Conservation (phyloP, 2,329 filamentous ascomycete genomes). For the Metarhizium guizhouense region DNA sequence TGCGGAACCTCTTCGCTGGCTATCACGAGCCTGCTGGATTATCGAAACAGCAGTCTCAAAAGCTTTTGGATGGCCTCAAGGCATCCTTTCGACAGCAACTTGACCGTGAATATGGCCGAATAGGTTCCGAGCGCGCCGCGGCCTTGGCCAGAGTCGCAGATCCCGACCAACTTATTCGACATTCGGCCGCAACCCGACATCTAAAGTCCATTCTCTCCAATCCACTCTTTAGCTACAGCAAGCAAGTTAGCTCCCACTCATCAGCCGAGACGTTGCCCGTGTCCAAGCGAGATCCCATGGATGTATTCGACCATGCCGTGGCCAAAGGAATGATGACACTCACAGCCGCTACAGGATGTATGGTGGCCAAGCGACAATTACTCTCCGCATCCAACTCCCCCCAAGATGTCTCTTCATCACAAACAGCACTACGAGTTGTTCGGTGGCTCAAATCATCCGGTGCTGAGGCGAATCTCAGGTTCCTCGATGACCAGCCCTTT, state of each 20-base stretch:
- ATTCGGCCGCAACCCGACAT: constrained; percentile 33
- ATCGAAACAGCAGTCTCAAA: constrained; percentile 40
- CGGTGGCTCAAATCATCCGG: constrained; percentile 46
- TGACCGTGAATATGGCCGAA: constrained; percentile 46
- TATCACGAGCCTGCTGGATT: constrained; percentile 45
- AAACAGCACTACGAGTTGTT: constrained; percentile 38
- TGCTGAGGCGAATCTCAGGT: constrained; percentile 34
- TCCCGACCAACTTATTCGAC: constrained; percentile 20
- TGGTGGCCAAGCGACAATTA: constrained; percentile 37
- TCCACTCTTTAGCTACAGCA: constrained; percentile 39
- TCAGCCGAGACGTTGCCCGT: neutral
- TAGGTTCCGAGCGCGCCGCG: constrained; percentile 17
- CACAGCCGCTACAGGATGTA: constrained; percentile 43
- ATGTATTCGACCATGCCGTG: constrained; percentile 48
- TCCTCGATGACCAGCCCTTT: constrained; percentile 31
- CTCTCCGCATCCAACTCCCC: constrained; percentile 18
- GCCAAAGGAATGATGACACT: constrained; percentile 47
- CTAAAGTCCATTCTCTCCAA: constrained; percentile 49
- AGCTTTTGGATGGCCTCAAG: constrained; percentile 47
- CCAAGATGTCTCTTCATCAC: constrained; percentile 28
- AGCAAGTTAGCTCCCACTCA: constrained; percentile 13
- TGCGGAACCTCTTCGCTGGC: constrained; percentile 30
- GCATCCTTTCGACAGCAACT: constrained; percentile 48
- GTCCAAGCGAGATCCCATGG: constrained; percentile 35
- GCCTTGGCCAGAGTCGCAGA: constrained; percentile 12